These are phyloP conservation scores for Cytospora piceae DNA, from an alignment of 2,329 filamentous ascomycete genomes.

Conservation along the genomic window DNA sequence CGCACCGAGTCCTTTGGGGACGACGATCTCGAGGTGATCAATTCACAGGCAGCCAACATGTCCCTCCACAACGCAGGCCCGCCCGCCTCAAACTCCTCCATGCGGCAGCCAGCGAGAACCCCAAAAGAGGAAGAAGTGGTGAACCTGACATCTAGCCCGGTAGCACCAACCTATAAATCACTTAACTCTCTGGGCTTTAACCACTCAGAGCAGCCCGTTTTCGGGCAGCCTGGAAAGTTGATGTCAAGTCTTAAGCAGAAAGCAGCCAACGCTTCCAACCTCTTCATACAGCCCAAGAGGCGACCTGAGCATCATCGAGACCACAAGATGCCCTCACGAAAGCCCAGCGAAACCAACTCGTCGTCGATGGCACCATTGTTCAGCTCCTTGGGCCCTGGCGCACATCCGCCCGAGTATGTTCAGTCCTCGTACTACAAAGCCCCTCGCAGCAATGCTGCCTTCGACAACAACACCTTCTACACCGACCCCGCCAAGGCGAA, in stretches of 20 bases:
- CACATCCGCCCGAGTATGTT: conserved; percentile 39
- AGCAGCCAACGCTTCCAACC: conserved; percentile 45
- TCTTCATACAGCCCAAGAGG: conserved; percentile 58
- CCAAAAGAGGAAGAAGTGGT: conserved; percentile 38
- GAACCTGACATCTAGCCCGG: conserved; percentile 39
- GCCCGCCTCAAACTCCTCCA: conserved; percentile 39
- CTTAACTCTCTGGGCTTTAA: conserved; percentile 18
- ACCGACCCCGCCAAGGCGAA: conserved; percentile 73
- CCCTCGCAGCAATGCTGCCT: conserved; percentile 25
- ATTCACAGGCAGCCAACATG: conserved; percentile 39
- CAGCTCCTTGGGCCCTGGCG: conserved; percentile 45
- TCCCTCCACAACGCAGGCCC: conserved; percentile 25
- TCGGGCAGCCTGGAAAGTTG: conserved; percentile 48
- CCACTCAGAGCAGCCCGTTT: conserved; percentile 38
- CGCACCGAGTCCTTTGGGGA: conserved; percentile 42
- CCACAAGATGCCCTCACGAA: conserved; percentile 52
- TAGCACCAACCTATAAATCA: conserved; percentile 14
- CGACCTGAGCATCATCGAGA: conserved; percentile 62
- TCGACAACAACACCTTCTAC: conserved; percentile 59
- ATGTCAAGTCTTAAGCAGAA: conserved; percentile 58
- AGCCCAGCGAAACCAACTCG: conserved; percentile 36
- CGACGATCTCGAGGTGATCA: conserved; percentile 41
- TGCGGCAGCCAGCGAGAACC: conserved; percentile 44
- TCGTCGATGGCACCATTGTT: conserved; percentile 50
- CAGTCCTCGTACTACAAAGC: conserved; percentile 35